A percentile compares a stretch with the other conserved stretches of the same genome.
phyloP scores from a whole-genome alignment of 805 yeast genomes.

The Ogataea ganodermae region DNA sequence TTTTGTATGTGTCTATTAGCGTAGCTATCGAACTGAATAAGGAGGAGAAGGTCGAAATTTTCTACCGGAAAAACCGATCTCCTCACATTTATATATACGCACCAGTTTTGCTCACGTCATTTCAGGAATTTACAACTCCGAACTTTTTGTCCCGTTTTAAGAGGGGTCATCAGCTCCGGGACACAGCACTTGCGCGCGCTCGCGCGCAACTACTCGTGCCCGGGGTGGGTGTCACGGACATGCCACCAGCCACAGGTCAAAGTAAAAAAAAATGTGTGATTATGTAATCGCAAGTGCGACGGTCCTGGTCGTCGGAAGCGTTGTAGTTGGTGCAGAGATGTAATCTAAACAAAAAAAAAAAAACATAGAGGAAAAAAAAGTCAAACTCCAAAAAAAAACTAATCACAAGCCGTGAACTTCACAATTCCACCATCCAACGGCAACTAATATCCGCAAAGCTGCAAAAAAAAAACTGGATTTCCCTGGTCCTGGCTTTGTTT shows the following conservation, averaged over 20 bases:
- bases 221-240: too few species aligned
- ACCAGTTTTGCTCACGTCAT: conserved; percentile 14
- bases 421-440: too few species aligned
- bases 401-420: too few species aligned
- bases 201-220: too few species aligned
- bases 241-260: neutral
- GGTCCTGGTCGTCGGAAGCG: too few species aligned
- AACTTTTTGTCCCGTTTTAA: conserved; percentile 8
- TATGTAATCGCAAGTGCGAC: too few species aligned
- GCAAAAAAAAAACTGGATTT: neutral
- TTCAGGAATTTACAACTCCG: conserved; percentile 20
- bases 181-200: neutral
- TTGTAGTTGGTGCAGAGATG: too few species aligned
- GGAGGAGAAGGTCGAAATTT: neutral
- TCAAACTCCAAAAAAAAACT: too few species aligned
- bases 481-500: neutral
- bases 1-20: conserved; percentile 4
- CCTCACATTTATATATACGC: conserved; percentile 10
- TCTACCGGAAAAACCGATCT: conserved; percentile 2
- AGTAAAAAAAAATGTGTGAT: neutral
- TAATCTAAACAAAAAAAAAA: too few species aligned
- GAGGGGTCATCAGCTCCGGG: conserved; percentile 11
- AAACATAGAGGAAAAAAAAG: too few species aligned
- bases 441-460: too few species aligned
- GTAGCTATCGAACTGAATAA: neutral